Percentiles rank a stretch among this genome's conserved stretches.
These are phyloP conservation scores for Ascochyta lentis DNA, from an alignment of 2,329 filamentous ascomycete species.

Conservation along the genomic window DNA sequence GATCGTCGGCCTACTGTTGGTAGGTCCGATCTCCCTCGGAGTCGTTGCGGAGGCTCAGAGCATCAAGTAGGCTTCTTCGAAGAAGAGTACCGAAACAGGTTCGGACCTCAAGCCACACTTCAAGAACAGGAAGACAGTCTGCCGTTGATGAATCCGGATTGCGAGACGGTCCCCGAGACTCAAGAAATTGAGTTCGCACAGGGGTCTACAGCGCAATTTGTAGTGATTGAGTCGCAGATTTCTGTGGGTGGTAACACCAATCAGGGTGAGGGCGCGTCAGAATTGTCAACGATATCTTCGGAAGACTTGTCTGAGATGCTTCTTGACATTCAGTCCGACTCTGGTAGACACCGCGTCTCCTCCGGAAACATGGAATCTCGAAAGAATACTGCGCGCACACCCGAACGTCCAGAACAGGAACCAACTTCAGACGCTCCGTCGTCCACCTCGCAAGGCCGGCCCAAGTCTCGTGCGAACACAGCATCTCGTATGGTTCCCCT, in stretches of 20 bases:
- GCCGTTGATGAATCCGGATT: conserved; percentile 6
- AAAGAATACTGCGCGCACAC: background rate
- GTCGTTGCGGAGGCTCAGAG: background rate
- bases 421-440: conserved; percentile 11
- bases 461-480: conserved; percentile 42
- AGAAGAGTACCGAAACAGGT: conserved; percentile 14
- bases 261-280: conserved; percentile 2
- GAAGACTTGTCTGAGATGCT: conserved; percentile 20
- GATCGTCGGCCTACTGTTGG: background rate
- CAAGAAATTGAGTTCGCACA: conserved; percentile 12
- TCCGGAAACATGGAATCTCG: background rate
- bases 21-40: background rate
- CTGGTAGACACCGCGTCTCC: background rate
- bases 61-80: background rate
- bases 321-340: background rate
- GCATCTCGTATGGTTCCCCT: conserved; percentile 38
- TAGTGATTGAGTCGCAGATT: background rate
- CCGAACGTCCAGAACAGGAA: background rate
- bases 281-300: conserved; percentile 19
- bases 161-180: conserved; percentile 20
- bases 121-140: conserved; percentile 9
- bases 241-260: background rate
- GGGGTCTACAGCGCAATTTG: background rate
- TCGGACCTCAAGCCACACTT: background rate
- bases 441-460: conserved; percentile 25